Base-by-base conservation (phyloP, 192 early-diverging fungal genomes). In the Backusella psychrophila region DNA sequence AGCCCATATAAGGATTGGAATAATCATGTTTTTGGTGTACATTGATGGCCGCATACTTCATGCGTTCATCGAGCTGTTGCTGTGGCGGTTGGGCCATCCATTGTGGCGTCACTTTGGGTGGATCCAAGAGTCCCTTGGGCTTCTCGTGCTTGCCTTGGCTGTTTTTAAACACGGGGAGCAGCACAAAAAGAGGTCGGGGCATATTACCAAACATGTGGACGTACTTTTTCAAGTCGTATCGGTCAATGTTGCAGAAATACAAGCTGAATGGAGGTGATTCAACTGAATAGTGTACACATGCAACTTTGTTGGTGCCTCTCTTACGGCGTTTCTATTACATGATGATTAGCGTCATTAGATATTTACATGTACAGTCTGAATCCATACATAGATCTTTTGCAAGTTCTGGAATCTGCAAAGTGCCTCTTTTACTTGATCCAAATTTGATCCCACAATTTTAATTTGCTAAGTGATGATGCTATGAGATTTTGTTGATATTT, bases 391-490 rank as follows among this genome's bases (percentile, higher is more conserved):
- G 26, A 63, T 63, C 26, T 29, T 74, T 59, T 79, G 78, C 26
- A 79, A 39, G 42, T 70, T 70, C 15, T 38, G 23, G 26, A 79
- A 79, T 26, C 78, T 36, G 9, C 36, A 1, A n/a, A 59, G 21
- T 42, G 78, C 78, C 29, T 74, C 73, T 4, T 75, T 69, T 0
- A 75, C 66, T 31, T 29, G 15, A 7, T 79, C 68, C 59, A 75
- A 67, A 38, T 29, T 9, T 19, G 66, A 35, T 15, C 72, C 78
- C 1, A 59, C 35, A 23, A 79, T 79, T 14, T 66, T 23, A 6
- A 78, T 44, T 63, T 72, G 26, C 76, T 77, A 67, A 8, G 52
- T 26, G 4, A 69, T 26, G 4, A 44, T 42, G 9, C 21, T 26
- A 75, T 5, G 21, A 42, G 11, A 21, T 14, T 15, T 21, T 1